Conservation (phyloP, 345 rosid genomes). For the Sonneratia caseolaris region DNA sequence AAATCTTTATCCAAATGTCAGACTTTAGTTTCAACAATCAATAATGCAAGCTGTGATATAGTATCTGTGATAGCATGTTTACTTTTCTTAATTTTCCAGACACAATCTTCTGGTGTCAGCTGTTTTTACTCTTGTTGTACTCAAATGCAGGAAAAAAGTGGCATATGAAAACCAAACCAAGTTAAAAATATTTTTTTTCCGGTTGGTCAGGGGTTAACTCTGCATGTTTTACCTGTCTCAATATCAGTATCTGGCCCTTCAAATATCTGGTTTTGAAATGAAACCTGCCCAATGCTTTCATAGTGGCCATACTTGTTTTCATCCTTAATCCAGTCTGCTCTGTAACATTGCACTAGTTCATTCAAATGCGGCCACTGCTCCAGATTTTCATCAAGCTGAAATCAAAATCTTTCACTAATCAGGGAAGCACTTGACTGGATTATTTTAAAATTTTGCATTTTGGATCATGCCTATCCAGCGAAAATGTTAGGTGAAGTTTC, state of each 20-base stretch:
- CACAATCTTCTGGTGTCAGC: background rate
- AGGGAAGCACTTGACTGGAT: background rate
- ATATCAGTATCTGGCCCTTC: conserved; percentile 97
- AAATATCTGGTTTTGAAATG: conserved; percentile 75
- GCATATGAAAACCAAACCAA: background rate
- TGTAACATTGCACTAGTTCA: conserved; percentile 76
- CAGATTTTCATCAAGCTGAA: conserved; percentile 76
- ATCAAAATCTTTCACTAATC: conserved; percentile 2
- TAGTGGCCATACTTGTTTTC: conserved; percentile 88
- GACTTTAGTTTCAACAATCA: background rate
- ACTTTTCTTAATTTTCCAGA: background rate
- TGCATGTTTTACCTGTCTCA: conserved; percentile 58
- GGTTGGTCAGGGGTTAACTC: background rate
- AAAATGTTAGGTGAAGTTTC: background rate
- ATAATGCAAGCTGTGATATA: background rate
- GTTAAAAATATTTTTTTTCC: background rate
- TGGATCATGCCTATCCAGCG: background rate
- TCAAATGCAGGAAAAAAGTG: no score
- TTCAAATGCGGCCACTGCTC: conserved; percentile 97
- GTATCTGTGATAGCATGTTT: background rate
- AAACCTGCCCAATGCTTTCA: conserved; percentile 43
- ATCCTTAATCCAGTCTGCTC: conserved; percentile 89
- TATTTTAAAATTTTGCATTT: background rate
- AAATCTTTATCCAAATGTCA: background rate
- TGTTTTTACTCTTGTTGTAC: background rate